Conservation (phyloP, 1,284 basidiomycete genomes). For the Cutaneotrichosporon sp. region DNA sequence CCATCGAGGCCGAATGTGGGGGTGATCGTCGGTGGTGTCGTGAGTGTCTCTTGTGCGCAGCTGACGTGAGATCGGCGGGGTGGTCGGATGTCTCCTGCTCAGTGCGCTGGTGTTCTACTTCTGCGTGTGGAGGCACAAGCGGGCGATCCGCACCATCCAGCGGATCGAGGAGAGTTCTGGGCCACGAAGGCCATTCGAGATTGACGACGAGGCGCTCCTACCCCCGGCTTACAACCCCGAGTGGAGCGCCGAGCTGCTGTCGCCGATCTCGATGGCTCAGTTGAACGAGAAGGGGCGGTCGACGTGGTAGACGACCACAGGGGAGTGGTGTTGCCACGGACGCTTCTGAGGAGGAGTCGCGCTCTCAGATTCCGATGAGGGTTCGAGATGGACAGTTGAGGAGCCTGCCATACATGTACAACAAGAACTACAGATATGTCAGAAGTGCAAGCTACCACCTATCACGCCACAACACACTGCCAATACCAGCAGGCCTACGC, state of each 20-base stretch:
- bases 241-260: neutral
- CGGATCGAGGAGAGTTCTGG: neutral
- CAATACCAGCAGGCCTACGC: too few species aligned
- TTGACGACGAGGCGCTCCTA: neutral
- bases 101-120: neutral
- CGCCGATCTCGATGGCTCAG: neutral
- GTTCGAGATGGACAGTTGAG: too few species aligned
- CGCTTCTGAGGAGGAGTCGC: too few species aligned
- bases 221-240: neutral
- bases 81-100: neutral
- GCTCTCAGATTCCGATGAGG: too few species aligned
- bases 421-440: too few species aligned
- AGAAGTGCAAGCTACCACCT: too few species aligned
- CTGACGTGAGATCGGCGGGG: conserved; percentile 1
- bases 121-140: neutral
- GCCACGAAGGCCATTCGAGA: neutral
- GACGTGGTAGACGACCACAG: neutral
- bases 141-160: neutral
- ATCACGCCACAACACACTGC: too few species aligned
- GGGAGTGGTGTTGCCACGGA: too few species aligned
- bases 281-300: neutral
- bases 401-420: too few species aligned
- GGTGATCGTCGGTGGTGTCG: neutral
- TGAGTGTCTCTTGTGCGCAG: neutral
- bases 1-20: neutral